Base-by-base conservation (phyloP, 108 stramenopile species). In the Nitzschia putrida region DNA sequence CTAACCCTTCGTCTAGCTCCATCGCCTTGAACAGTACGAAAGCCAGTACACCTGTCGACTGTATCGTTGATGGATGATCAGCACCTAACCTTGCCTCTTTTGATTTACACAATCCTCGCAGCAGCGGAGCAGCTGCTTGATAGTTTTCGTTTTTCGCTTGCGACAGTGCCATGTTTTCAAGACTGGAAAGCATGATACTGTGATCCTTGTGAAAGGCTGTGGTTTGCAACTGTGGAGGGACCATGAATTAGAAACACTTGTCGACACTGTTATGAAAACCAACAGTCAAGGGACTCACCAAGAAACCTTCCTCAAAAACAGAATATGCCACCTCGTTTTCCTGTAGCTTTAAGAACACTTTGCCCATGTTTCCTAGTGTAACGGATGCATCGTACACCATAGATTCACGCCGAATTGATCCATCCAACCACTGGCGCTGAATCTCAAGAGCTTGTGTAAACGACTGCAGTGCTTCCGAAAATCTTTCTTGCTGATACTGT, bases 291-390 rank as follows among this genome's bases (percentile, higher is more conserved):
- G 10, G 18, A 76, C 74, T 53, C 63, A 80, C 68, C 69, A 82
- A 61, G 41, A 66, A 72, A 12, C 81, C 86, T 68, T 87, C 86
- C 68, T 87, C 82, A 64, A 79, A 87, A 12, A 79, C 80, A 21
- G 56, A 63, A 43, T 54, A 72, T 0, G 78, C 73, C 18, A 80
- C 18, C 6, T 71, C 69, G 39, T 71, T 69, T 22, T 78, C 76
- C 11, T 50, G 37, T 49, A 66, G 56, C 18, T 63, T 37, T 41
- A 81, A 44, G 53, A 80, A 79, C 3, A 87, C 38, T 54, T 81
- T 83, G 7, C 80, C 86, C 74, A 87, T 81, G 59, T 87, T 87
- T 10, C 65, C 50, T 12, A 87, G 70, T 29, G 77, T 83, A 3
- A 71, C 41, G 3, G 82, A 67, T 26, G 86, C 79, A 76, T 73